These are phyloP conservation scores for Mycena galopus DNA, from an alignment of 768 basidiomycete species.

Conservation along the genomic window DNA sequence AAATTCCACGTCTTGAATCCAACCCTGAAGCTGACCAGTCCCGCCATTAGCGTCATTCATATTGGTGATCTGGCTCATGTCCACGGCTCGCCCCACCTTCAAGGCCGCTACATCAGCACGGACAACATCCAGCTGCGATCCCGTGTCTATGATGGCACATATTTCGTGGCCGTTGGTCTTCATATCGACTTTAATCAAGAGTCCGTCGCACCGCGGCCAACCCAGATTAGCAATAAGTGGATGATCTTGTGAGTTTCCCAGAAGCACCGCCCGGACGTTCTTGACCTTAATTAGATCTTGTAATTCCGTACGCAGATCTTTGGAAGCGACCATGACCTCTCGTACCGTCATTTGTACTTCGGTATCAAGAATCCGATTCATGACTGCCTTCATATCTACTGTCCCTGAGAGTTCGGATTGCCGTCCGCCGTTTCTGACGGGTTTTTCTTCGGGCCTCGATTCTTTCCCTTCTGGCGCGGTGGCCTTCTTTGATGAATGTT, in stretches of 20 bases:
- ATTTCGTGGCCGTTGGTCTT: constrained; percentile 22
- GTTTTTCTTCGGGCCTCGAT: not conserved
- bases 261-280: constrained; percentile 7
- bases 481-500: not conserved
- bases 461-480: not conserved
- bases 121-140: too few relatives aligned
- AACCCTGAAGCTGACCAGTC: constrained; percentile 35
- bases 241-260: not conserved
- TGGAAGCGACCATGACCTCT: too few relatives aligned
- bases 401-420: not conserved
- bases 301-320: too few relatives aligned
- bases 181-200: constrained; percentile 34
- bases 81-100: too few relatives aligned
- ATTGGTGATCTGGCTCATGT: too few relatives aligned
- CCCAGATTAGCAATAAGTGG: not conserved
- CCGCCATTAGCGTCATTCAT: constrained; percentile 49
- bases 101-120: too few relatives aligned
- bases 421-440: not conserved
- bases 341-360: too few relatives aligned
- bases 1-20: constrained; percentile 37
- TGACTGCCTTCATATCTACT: too few relatives aligned
- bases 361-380: not conserved
- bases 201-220: constrained; percentile 1
- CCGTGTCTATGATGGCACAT: too few relatives aligned
- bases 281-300: not conserved